Percentiles rank a stretch among this genome's conserved stretches.
These are phyloP conservation scores for Syzygium malaccense DNA, from an alignment of 441 rosid species.

Conservation along the genomic window DNA sequence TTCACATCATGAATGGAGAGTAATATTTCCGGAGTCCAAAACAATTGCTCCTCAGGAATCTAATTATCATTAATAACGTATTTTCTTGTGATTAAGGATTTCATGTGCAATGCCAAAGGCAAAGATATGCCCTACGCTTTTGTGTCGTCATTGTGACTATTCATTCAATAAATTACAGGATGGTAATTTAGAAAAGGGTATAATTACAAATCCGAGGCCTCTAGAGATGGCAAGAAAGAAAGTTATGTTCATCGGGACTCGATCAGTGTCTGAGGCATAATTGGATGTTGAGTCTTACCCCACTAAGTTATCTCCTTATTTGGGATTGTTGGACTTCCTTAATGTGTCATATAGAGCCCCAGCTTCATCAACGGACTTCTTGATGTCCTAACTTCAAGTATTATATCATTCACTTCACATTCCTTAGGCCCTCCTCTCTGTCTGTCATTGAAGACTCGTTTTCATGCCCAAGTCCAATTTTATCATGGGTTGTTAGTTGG, in stretches of 20 bases:
- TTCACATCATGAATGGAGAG: not conserved
- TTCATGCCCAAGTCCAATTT: not conserved
- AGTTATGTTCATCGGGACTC: not conserved
- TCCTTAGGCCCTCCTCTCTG: not conserved
- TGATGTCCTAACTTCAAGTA: not conserved
- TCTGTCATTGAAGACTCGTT: not conserved
- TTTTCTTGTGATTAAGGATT: not conserved
- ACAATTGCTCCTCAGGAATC: not conserved
- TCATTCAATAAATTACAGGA: too few species aligned
- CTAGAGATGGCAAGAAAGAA: not conserved
- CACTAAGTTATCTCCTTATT: not conserved
- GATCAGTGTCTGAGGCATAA: not conserved
- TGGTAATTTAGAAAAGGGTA: not conserved
- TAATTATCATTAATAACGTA: not conserved
- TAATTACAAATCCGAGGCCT: not conserved
- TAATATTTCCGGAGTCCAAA: not conserved
- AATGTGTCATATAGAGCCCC: not conserved
- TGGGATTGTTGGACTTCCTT: not conserved
- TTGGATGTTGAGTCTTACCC: not conserved
- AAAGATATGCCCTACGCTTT: not conserved
- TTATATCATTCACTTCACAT: not conserved
- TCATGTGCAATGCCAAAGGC: not conserved
- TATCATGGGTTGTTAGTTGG: not conserved
- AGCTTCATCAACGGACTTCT: not conserved
- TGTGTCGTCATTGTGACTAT: not conserved